These are phyloP conservation scores for Tolypocladium pustulatum DNA, from an alignment of 2,329 filamentous ascomycete genomes.

Conservation along the genomic window DNA sequence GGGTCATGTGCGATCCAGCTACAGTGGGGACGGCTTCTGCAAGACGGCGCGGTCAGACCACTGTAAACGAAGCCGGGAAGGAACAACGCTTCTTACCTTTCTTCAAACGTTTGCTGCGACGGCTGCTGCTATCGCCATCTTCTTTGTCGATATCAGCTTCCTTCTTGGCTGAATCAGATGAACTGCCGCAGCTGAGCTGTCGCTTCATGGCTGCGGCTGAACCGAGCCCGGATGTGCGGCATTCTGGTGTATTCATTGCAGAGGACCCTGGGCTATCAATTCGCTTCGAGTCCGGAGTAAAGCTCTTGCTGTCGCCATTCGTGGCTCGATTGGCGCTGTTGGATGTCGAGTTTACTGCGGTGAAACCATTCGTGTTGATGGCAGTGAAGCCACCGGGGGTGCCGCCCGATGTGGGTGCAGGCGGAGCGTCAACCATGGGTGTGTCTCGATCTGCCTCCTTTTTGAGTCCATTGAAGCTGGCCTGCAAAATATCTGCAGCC, in stretches of 20 bases:
- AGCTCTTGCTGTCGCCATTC: constrained; percentile 40
- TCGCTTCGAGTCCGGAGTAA: constrained; percentile 49
- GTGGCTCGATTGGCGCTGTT: constrained; percentile 52
- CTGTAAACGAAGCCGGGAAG: neutral
- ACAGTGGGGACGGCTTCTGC: constrained; percentile 65
- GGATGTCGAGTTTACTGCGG: constrained; percentile 61
- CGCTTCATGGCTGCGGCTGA: constrained; percentile 62
- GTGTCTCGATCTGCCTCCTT: constrained; percentile 37
- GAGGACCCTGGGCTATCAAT: constrained; percentile 53
- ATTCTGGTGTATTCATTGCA: constrained; percentile 54
- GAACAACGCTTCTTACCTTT: constrained; percentile 34
- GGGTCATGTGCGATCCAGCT: constrained; percentile 92
- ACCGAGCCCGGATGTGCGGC: constrained; percentile 43
- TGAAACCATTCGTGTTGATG: constrained; percentile 54
- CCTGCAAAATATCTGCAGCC: constrained; percentile 42
- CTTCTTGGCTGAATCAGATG: constrained; percentile 33
- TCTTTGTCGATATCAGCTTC: constrained; percentile 39
- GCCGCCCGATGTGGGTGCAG: constrained; percentile 23
- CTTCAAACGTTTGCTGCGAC: constrained; percentile 86
- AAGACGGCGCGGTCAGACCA: constrained; percentile 8
- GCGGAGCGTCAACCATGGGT: constrained; percentile 34
- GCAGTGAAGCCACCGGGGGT: constrained; percentile 51
- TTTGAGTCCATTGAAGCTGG: constrained; percentile 33
- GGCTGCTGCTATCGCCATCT: constrained; percentile 56
- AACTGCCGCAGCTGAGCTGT: constrained; percentile 53